Conservation (phyloP, 2,329 filamentous ascomycete genomes). For the Cladosporium velox region DNA sequence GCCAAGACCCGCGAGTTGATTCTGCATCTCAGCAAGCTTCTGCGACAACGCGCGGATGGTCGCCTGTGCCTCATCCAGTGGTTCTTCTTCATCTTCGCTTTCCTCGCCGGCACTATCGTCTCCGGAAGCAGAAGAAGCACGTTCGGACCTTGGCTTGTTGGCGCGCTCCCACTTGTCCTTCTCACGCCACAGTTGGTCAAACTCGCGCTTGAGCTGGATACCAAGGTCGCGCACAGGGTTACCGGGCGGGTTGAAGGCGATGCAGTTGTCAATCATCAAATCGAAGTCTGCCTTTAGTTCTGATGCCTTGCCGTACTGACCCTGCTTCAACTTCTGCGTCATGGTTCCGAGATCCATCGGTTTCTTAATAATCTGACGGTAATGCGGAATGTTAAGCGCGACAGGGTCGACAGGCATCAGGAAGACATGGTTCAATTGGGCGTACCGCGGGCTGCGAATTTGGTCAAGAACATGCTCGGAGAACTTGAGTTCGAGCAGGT, state of each 20-base stretch:
- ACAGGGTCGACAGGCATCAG: slow-evolving; percentile 86
- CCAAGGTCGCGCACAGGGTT: slow-evolving; percentile 74
- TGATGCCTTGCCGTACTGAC: slow-evolving; percentile 77
- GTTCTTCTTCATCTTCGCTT: slow-evolving; percentile 50
- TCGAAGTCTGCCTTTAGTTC: slow-evolving; percentile 84
- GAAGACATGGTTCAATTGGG: slow-evolving; percentile 70
- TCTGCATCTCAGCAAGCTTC: slow-evolving; percentile 58
- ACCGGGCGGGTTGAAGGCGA: slow-evolving; percentile 81
- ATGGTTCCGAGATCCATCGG: slow-evolving; percentile 95
- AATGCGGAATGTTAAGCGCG: slow-evolving; percentile 87
- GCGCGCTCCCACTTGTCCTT: slow-evolving; percentile 81
- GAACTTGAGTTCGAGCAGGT: slow-evolving; percentile 85
- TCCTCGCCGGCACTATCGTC: slow-evolving; percentile 72
- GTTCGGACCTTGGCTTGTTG: slow-evolving; percentile 67
- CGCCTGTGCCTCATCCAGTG: slow-evolving; percentile 44
- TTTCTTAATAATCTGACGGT: slow-evolving; percentile 91
- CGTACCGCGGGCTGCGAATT: slow-evolving; percentile 72
- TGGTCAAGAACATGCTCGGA: slow-evolving; percentile 80
- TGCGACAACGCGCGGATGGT: slow-evolving; percentile 72
- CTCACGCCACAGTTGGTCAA: slow-evolving; percentile 72
- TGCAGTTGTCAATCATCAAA: slow-evolving; percentile 86
- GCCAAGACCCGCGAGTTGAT: slow-evolving; percentile 30
- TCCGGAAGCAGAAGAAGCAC: slow-evolving; percentile 64
- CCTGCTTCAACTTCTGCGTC: slow-evolving; percentile 70
- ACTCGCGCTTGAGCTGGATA: slow-evolving; percentile 71